Evolutionary conservation across 345 rosid genomes (phyloP).

Genomic region (Eutrema heterophyllum): DNA sequence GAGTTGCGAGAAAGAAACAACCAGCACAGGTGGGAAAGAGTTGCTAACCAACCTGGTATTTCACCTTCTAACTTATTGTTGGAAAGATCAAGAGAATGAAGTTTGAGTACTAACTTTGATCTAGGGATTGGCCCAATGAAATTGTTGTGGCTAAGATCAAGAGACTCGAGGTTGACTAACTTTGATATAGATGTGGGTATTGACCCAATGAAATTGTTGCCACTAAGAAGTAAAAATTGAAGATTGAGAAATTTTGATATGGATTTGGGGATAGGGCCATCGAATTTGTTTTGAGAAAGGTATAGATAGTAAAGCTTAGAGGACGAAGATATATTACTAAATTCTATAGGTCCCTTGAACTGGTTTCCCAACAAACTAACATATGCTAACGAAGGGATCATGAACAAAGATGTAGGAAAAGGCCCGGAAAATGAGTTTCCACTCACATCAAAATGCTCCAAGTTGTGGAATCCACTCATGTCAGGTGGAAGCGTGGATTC

Average conservation of each 20-base stretch:
- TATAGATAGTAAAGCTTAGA: rapidly evolving
- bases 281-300: background rate
- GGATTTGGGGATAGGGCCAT: background rate
- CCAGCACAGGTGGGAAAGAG: too few species aligned
- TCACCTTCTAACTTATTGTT: too few species aligned
- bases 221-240: background rate
- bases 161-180: background rate
- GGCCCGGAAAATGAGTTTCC: background rate
- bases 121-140: background rate
- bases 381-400: rapidly evolving
- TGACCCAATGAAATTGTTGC: background rate
- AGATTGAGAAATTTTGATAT: background rate
- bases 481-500: background rate
- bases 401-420: background rate
- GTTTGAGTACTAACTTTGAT: too few species aligned
- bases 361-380: background rate
- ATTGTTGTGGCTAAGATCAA: background rate
- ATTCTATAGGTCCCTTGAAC: background rate
- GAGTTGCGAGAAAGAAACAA: background rate
- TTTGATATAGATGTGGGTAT: background rate
- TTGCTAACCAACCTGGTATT: too few species aligned
- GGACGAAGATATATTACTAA: background rate
- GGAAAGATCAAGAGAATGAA: too few species aligned
- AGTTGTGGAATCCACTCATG: background rate
- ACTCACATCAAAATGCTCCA: background rate